Base-by-base conservation (phyloP, 371 early-diverging fungal species). In the Mortierella sp. region DNA sequence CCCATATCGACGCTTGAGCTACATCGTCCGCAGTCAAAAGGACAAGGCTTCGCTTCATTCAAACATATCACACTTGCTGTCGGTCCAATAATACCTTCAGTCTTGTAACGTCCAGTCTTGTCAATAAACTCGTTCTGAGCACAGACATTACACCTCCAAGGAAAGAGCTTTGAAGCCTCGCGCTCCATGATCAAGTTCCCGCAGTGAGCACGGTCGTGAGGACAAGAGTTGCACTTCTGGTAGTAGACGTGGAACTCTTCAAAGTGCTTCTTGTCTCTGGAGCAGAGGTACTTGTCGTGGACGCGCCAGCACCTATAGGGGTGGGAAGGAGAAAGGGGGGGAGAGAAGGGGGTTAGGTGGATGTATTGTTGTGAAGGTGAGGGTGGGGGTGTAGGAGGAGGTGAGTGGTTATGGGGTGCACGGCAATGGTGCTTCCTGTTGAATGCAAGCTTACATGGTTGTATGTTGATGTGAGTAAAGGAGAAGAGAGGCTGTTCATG, bases 181-280 rank as follows among this genome's bases (percentile, higher is more conserved):
- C 81, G 71, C 46, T 85, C 85, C 43, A 85, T 64, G 69, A 85
- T 85, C 71, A 85, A 44, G 59, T 72, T 85, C 21, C 85, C 85
- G 46, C 85, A 85, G 74, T 85, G 85, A 10, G 81, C 78, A 40
- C 85, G 85, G 64, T 85, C 85, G 74, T 85, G 85, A 5, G 85
- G 85, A 31, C 85, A 85, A 64, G 85, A 85, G 72, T 85, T 85
- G 79, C 85, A 85, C 74, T 85, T 85, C 78, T 85, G 85, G 67
- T 85, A 85, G 59, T 85, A 85, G 67, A 85, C 85, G 53, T 85
- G 85, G 40, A 67, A 85, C 57, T 85, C 81, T 54, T 85, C 81
- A 76, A 85, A 85, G 76, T 85, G 85, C 54, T 72, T 51, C 81
- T 85, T 50, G 74, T 85, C 78, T 19, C 19, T 71, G 14, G 85